Evolutionary conservation across 805 yeast species (phyloP).

Genomic region (Priceomyces haplophilus): DNA sequence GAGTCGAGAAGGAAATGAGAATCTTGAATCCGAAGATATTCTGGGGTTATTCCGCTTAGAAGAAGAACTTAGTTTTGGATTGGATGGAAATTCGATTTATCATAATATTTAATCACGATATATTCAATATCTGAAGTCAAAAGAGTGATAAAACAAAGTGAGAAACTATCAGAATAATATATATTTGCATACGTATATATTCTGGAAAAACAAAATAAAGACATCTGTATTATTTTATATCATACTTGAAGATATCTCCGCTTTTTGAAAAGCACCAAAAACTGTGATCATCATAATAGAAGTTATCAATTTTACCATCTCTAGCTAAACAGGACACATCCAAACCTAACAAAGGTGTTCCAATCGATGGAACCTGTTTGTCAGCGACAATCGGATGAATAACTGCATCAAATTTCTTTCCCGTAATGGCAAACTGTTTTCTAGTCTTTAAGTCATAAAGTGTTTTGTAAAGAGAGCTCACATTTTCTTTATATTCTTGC

Average conservation of each 20-base stretch:
- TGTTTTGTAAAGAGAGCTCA: slow-evolving; percentile 31
- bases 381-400: slow-evolving; percentile 39
- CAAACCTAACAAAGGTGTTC: slow-evolving; percentile 30
- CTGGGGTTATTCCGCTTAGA: slow-evolving; percentile 37
- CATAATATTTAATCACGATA: slow-evolving; percentile 9
- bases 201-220: not conserved
- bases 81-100: slow-evolving; percentile 34
- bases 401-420: slow-evolving; percentile 18
- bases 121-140: not conserved
- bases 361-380: slow-evolving; percentile 37
- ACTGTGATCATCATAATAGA: slow-evolving; percentile 23
- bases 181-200: slow-evolving; percentile 1
- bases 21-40: slow-evolving; percentile 12
- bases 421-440: slow-evolving; percentile 24
- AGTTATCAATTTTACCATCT: slow-evolving; percentile 36
- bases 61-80: slow-evolving; percentile 44
- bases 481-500: slow-evolving; percentile 24
- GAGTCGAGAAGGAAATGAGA: slow-evolving; percentile 4
- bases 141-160: not conserved
- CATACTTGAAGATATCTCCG: slow-evolving; percentile 39
- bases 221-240: slow-evolving; percentile 9
- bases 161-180: not conserved
- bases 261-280: slow-evolving; percentile 40
- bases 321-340: slow-evolving; percentile 31
- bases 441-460: slow-evolving; percentile 34